Conservation (phyloP, 768 basidiomycete genomes). For the Boletus coccyginus region DNA sequence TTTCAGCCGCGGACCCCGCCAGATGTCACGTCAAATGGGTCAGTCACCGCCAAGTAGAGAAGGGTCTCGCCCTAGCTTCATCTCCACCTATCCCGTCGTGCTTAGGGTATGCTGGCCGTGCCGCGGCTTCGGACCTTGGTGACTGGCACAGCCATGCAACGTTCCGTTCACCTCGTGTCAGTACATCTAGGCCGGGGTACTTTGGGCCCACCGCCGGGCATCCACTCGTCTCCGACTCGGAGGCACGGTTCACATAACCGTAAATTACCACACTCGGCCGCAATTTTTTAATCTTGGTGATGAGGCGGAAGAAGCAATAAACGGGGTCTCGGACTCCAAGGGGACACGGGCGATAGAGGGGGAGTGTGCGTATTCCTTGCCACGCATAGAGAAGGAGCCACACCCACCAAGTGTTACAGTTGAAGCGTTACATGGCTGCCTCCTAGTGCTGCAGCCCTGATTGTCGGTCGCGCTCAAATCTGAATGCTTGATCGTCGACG, state of each 20-base stretch:
- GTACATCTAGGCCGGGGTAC: background rate
- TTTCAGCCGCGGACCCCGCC: conserved; percentile 7
- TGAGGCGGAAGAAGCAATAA: conserved; percentile 2
- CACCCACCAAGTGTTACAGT: background rate
- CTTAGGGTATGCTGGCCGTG: background rate
- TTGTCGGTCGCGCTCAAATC: conserved; percentile 2
- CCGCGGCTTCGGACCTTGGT: conserved; percentile 1
- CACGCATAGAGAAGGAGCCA: conserved; percentile 4
- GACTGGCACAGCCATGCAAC: conserved; percentile 4
- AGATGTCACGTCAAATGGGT: background rate
- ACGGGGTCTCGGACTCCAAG: conserved; percentile 14
- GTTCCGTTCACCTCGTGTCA: conserved; percentile 19
- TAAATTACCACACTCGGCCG: conserved; percentile 6
- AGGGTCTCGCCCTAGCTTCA: background rate
- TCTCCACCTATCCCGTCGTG: background rate
- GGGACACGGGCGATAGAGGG: conserved; percentile 4
- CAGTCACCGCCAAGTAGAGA: background rate
- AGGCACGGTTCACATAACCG: conserved; percentile 3
- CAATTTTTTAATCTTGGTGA: conserved; percentile 22
- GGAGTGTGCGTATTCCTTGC: conserved; percentile 1
- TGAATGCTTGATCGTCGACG: conserved; percentile 11
- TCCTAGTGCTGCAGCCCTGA: conserved; percentile 14
- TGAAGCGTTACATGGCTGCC: background rate
- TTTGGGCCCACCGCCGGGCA: conserved; percentile 4
- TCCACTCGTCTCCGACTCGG: conserved; percentile 14